Evolutionary conservation across 2,329 filamentous ascomycete species (phyloP).

Genomic region (Onygena corvina): DNA sequence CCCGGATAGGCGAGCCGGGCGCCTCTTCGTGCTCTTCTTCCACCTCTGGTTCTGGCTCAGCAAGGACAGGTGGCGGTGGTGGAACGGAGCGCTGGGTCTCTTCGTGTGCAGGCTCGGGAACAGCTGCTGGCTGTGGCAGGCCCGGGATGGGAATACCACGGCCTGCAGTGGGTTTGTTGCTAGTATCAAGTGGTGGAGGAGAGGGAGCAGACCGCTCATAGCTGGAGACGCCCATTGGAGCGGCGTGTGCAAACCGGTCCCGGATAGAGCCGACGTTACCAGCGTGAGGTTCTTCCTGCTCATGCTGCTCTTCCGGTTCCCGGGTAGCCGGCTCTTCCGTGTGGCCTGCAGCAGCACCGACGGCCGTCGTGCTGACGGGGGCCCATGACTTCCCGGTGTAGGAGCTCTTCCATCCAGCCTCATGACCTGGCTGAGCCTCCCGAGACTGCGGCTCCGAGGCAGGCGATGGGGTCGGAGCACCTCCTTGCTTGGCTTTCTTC

Average conservation of each 20-base stretch:
- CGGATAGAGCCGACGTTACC: slow-evolving; percentile 62
- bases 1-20: slow-evolving; percentile 63
- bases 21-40: slow-evolving; percentile 38
- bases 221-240: slow-evolving; percentile 46
- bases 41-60: slow-evolving; percentile 32
- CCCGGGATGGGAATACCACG: slow-evolving; percentile 68
- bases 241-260: slow-evolving; percentile 64
- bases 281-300: slow-evolving; percentile 42
- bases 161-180: slow-evolving; percentile 54
- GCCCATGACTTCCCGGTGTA: slow-evolving; percentile 87
- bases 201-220: slow-evolving; percentile 34
- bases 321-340: slow-evolving; percentile 6
- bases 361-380: slow-evolving; percentile 62
- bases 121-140: slow-evolving; percentile 48
- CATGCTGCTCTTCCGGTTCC: slow-evolving; percentile 16
- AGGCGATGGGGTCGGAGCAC: slow-evolving; percentile 42
- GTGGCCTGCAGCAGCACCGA: slow-evolving; percentile 48
- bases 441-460: slow-evolving; percentile 44
- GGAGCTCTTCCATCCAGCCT: slow-evolving; percentile 74
- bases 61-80: slow-evolving; percentile 36
- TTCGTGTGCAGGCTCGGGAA: slow-evolving; percentile 42
- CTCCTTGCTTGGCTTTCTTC: slow-evolving; percentile 76
- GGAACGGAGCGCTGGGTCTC: slow-evolving; percentile 26
- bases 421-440: slow-evolving; percentile 48
- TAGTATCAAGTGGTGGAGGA: slow-evolving; percentile 53